These are phyloP conservation scores for Babesia bigemina DNA, from an alignment of 169 alveolate genomes.

Conservation along the genomic window DNA sequence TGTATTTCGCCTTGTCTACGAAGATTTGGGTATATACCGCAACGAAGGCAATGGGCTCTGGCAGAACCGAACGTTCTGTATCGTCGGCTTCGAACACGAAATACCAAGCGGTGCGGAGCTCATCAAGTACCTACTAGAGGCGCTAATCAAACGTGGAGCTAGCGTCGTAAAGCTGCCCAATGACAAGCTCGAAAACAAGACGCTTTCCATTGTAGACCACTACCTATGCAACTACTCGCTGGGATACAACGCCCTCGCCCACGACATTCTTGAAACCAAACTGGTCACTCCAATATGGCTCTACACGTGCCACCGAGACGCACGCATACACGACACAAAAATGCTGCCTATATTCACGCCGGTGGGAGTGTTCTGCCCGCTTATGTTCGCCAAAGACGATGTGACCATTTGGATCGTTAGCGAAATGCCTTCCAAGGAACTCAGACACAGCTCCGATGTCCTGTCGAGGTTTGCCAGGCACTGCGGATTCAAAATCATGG, in stretches of 20 bases:
- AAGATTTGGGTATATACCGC: constrained; percentile 17
- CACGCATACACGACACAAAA: constrained; percentile 29
- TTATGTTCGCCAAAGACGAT: constrained; percentile 37
- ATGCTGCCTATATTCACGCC: constrained; percentile 60
- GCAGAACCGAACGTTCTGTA: constrained; percentile 45
- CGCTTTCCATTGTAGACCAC: constrained; percentile 19
- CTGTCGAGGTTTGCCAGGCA: constrained; percentile 51
- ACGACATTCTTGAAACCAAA: constrained; percentile 40
- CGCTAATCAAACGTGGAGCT: constrained; percentile 58
- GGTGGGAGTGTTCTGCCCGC: constrained; percentile 32
- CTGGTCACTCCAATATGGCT: constrained; percentile 69
- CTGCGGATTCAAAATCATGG: constrained; percentile 53
- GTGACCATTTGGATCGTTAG: constrained; percentile 32
- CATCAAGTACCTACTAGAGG: constrained; percentile 16
- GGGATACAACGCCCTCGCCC: constrained; percentile 34
- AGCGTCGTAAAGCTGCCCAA: constrained; percentile 53
- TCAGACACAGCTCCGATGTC: constrained; percentile 46
- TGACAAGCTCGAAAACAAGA: constrained; percentile 29
- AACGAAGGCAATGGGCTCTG: constrained; percentile 53
- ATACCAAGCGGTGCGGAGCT: constrained; percentile 48
- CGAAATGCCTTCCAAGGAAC: constrained; percentile 14
- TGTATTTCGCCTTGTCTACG: constrained; percentile 40
- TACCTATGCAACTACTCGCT: constrained; percentile 62
- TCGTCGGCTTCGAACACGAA: constrained; percentile 61
- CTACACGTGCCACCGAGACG: constrained; percentile 55